These are phyloP conservation scores for Neltuma alba DNA, from an alignment of 306 rosid species.

Conservation along the genomic window DNA sequence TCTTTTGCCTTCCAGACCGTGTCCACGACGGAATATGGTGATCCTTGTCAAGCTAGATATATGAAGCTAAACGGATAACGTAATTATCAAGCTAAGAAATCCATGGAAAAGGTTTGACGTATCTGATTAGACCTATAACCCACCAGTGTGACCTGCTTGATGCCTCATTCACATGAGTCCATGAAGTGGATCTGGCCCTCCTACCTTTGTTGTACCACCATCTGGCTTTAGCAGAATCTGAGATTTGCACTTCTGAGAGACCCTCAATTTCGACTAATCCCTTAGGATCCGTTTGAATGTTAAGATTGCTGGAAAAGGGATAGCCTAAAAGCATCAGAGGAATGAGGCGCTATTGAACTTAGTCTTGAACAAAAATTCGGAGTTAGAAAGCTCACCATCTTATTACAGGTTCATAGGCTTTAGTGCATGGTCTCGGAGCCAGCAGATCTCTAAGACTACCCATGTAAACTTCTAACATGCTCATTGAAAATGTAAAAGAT, in stretches of 20 bases:
- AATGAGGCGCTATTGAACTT: neutral
- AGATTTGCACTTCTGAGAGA: slow-evolving; percentile 79
- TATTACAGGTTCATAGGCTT: slow-evolving; percentile 52
- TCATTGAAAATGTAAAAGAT: slow-evolving; percentile 70
- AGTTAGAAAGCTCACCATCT: slow-evolving; percentile 58
- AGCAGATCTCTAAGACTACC: slow-evolving; percentile 82
- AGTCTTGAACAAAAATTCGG: neutral
- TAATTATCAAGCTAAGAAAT: slow-evolving; percentile 81
- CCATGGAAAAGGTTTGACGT: slow-evolving; percentile 43
- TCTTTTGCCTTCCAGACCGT: slow-evolving; percentile 53
- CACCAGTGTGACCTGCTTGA: slow-evolving; percentile 99
- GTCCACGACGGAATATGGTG: slow-evolving; percentile 68
- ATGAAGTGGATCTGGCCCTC: slow-evolving; percentile 82
- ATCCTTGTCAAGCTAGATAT: slow-evolving; percentile 98
- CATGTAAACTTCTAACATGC: slow-evolving; percentile 98
- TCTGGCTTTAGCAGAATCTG: slow-evolving; percentile 71
- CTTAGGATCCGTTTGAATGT: slow-evolving; percentile 90
- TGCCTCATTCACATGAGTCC: slow-evolving; percentile 92
- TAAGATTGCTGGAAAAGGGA: slow-evolving; percentile 73
- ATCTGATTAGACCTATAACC: slow-evolving; percentile 52
- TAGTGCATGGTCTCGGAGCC: slow-evolving; percentile 60
- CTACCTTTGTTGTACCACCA: slow-evolving; percentile 92
- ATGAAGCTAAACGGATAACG: slow-evolving; percentile 93
- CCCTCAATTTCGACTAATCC: slow-evolving; percentile 90
- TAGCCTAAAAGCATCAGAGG: slow-evolving; percentile 21